A percentile compares a stretch with the other conserved stretches of the same genome.
These are phyloP conservation scores for Elsinoe fawcettii DNA, from an alignment of 2,329 filamentous ascomycete species.

Conservation along the genomic window DNA sequence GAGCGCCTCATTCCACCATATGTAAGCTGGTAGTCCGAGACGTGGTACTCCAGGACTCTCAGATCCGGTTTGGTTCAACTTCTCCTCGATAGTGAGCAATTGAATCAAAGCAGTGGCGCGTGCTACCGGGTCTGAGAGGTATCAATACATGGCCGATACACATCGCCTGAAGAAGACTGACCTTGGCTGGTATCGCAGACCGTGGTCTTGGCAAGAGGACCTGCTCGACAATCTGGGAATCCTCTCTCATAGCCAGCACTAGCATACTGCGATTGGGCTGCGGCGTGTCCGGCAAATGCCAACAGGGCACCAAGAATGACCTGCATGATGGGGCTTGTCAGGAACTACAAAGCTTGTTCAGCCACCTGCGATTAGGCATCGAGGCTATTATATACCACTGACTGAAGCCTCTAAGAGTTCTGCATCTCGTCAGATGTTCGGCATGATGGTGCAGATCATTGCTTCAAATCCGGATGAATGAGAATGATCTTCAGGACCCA, in stretches of 20 bases:
- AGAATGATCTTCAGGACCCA: neutral
- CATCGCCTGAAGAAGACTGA: conserved; percentile 17
- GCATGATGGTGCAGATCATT: conserved; percentile 9
- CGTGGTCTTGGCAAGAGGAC: conserved; percentile 41
- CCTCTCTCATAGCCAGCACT: conserved; percentile 14
- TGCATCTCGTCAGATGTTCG: neutral
- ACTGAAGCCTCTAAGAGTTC: neutral
- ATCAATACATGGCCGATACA: neutral
- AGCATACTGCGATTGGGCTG: conserved; percentile 12
- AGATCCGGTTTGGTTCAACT: conserved; percentile 47
- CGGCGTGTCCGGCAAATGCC: conserved; percentile 11
- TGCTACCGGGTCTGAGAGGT: conserved; percentile 26
- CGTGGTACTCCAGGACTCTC: conserved; percentile 45
- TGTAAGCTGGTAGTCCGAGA: conserved; percentile 51
- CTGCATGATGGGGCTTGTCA: neutral
- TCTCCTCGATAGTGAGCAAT: conserved; percentile 45
- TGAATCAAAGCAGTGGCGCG: conserved; percentile 43
- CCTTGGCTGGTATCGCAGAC: conserved; percentile 43
- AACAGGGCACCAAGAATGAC: conserved; percentile 1
- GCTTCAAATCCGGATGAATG: conserved; percentile 6
- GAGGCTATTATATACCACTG: neutral
- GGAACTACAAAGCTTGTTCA: neutral
- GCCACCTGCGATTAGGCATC: neutral
- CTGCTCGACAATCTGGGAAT: conserved; percentile 45
- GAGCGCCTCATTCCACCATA: conserved; percentile 55